Evolutionary conservation across 192 early-diverging fungal species (phyloP), one percentile per base, ranked within the genome.

Genomic region (Rhizophagus prolifer): DNA sequence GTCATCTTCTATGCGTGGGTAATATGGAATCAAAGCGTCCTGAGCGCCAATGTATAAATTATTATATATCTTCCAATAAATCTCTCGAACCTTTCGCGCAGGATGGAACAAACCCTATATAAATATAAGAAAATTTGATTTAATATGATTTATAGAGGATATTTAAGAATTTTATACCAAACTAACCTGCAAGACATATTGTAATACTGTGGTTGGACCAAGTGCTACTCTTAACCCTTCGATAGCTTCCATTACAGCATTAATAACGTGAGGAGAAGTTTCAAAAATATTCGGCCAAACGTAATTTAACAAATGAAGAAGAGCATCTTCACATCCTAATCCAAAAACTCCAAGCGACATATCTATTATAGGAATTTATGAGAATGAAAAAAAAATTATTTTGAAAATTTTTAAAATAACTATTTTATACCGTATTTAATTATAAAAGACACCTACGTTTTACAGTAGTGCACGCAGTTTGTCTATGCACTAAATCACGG

Each of bases 241-340:
- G 58, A 99, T 92, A 25, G 97, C 96, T 74, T 98, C 96, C 85
- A 98, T 94, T 6, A 99, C 98, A 8, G 97, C 95, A 82, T 95
- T 97, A 81, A 98, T 98, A 10, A 98, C 95, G 82, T 99, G 98
- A 54, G 98, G 97, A 70, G 89, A 89, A 60, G 90, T 91, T 81
- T 99, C 98, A 82, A 99, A 99, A 72, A 99, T 96, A 80, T 99
- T 99, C 21, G 98, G 98, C 97, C 97, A 98, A 25, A 99, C 92
- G 74, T 88, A 91, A 80, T 99, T 99, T 50, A 99, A 89, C 81
- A 99, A 81, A 72, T 99, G 98, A 31, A 91, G 81, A n/a, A 99
- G 80, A 2, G 96, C 92, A 44, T 96, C 96, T 83, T 99, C 98
- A 84, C 94, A 97, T 21, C 90, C 92, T 13, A 96, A 83, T 21